Evolutionary conservation across 2,329 filamentous ascomycete genomes (phyloP), one percentile per base, ranked within the genome.

Genomic region (Pseudocercospora vitis): DNA sequence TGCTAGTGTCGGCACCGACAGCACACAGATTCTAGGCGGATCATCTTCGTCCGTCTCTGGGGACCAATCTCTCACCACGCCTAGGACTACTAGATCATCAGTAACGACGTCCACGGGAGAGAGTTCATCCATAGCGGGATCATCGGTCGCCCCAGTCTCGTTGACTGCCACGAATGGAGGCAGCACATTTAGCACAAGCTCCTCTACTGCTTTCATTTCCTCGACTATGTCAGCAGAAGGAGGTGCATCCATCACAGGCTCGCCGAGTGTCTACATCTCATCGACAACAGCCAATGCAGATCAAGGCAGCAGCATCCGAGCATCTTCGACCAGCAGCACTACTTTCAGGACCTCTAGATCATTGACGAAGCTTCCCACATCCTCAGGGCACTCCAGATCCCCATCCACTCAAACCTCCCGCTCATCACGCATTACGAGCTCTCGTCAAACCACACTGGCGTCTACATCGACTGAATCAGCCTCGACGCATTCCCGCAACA

Each of bases 401-500:
- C 16, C 19, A 9, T 40, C 42, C 8, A 11, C 21, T 16, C 12
- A 31, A 7, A 28, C 42, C 14, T 45, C 42, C 5, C 24, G 19
- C 16, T 4, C 21, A 16, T 45, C 29, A 3, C 47, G 19, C 21
- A 44, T 21, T 11, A 18, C 24, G 11, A 53, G 39, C 47, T 24
- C 42, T 21, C 23, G 37, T 29, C 23, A 49, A 11, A 21, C 21
- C 21, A 8, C 19, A 12, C 16, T 32, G 19, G 26, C 47, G 28
- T 33, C 26, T 19, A 39, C 26, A 37, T 14, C 46, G 42, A 12
- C 26, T 39, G 23, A 45, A 35, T 28, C 31, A 16, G 29, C 35
- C 11, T 29, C 50, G 33, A 35, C 29, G 31, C 39, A 40, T 23
- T 53, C 32, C 32, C 52, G 44, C 32, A 56, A 53, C 49, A 37